Conservation (phyloP, 2,329 filamentous ascomycete genomes). For the Xenosphaeropsis pyriputrescens region DNA sequence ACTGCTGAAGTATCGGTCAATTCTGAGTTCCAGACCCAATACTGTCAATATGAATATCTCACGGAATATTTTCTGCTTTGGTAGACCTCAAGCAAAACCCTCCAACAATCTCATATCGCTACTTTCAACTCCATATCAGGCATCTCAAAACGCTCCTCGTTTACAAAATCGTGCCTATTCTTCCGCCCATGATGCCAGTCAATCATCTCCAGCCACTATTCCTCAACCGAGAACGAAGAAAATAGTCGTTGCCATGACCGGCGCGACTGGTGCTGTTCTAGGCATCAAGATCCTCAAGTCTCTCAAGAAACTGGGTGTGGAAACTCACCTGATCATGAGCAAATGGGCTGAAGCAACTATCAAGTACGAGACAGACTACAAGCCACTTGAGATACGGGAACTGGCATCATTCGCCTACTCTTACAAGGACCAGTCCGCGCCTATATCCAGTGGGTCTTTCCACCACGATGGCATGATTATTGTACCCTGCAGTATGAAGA, state of each 20-base stretch:
- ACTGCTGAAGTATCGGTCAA: no score
- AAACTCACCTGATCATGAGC: constrained; percentile 30
- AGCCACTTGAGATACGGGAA: constrained; percentile 19
- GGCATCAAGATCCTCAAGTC: constrained; percentile 25
- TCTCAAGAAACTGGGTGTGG: constrained; percentile 26
- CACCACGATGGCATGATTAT: constrained; percentile 30
- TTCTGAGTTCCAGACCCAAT: no score
- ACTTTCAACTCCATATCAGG: no score
- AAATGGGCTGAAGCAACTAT: constrained; percentile 33
- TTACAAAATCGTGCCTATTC: not conserved
- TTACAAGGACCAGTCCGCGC: constrained; percentile 27
- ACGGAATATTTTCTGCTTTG: no score
- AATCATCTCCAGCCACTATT: not conserved
- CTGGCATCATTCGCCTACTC: constrained; percentile 24
- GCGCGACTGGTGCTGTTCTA: constrained; percentile 29
- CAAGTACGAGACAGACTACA: constrained; percentile 29
- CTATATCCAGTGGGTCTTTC: constrained; percentile 28
- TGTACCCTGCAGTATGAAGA: constrained; percentile 32
- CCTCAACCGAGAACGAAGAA: constrained; percentile 5
- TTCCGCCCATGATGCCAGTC: not conserved
- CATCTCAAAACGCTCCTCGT: no score
- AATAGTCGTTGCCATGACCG: constrained; percentile 33
- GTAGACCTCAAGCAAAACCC: no score
- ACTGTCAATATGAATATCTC: no score
- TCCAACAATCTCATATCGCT: no score